A percentile compares a stretch with the other conserved stretches of the same genome.
Conservation (phyloP, 1,284 basidiomycete species). For the Puccinia coronata region DNA sequence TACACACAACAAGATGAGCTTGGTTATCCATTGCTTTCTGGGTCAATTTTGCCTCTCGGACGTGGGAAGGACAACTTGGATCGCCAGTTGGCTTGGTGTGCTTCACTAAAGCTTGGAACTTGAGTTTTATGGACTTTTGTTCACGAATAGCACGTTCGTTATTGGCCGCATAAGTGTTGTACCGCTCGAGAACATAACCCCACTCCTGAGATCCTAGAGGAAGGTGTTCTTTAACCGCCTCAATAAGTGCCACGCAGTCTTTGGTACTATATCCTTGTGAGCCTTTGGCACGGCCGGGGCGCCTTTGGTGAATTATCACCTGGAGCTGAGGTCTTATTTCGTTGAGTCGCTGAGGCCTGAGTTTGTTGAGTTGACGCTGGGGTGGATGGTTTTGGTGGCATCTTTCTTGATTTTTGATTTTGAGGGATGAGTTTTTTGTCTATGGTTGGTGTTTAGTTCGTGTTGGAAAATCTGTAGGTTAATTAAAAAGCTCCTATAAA, state of each 20-base stretch:
- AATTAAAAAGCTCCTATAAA: no score
- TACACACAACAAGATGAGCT: not conserved
- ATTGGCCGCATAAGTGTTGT: not conserved
- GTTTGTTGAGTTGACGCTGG: no score
- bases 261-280: not conserved
- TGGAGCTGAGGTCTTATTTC: no score
- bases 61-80: not conserved
- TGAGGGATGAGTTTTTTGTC: no score
- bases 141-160: not conserved
- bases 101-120: not conserved
- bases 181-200: not conserved
- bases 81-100: slow-evolving; percentile 1
- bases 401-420: no score
- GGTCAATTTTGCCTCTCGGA: not conserved
- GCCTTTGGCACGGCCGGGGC: not conserved
- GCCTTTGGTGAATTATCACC: not conserved
- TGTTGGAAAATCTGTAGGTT: no score
- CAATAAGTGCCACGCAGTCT: not conserved
- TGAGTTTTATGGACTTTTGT: not conserved
- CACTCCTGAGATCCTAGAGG: slow-evolving; percentile 5
- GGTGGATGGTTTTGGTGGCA: no score
- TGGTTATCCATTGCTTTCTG: not conserved
- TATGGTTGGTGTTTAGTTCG: no score
- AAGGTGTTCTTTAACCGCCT: not conserved
- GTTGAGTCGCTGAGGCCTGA: no score